phyloP scores from a whole-genome alignment of 2,329 filamentous ascomycete species.

The Microdochium nivale region DNA sequence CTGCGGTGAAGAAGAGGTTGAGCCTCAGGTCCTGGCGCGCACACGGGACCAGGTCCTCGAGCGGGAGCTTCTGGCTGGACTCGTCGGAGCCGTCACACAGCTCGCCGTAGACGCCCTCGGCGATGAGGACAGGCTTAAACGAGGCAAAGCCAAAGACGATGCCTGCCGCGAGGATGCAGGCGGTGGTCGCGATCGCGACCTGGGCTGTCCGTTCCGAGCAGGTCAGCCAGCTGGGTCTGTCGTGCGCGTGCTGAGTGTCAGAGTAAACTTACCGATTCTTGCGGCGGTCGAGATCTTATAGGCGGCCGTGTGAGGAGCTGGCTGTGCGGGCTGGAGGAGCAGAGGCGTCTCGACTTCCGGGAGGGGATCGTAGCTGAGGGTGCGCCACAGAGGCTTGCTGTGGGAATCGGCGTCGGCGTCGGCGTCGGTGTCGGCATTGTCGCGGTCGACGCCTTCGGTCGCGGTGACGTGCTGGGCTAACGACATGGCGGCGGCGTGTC shows the following conservation, averaged over 20 bases:
- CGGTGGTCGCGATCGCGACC: background rate
- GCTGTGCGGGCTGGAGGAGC: slow-evolving; percentile 15
- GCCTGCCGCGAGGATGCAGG: slow-evolving; percentile 43
- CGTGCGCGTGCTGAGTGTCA: too few relatives aligned
- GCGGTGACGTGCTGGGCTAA: slow-evolving; percentile 33
- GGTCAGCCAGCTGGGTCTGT: background rate
- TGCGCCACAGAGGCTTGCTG: slow-evolving; percentile 15
- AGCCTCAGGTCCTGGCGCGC: slow-evolving; percentile 41
- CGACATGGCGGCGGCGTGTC: slow-evolving; percentile 22
- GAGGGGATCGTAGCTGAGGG: slow-evolving; percentile 19
- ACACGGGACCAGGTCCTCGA: slow-evolving; percentile 30
- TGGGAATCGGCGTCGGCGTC: slow-evolving; percentile 10
- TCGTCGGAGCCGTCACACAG: slow-evolving; percentile 36
- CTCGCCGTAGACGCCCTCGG: slow-evolving; percentile 47
- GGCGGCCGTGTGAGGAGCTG: slow-evolving; percentile 18
- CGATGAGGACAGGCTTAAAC: slow-evolving; percentile 52
- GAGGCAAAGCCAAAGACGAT: slow-evolving; percentile 58
- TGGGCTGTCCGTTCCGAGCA: background rate
- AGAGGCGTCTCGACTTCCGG: slow-evolving; percentile 8
- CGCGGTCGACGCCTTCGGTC: slow-evolving; percentile 30
- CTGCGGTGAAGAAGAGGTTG: slow-evolving; percentile 65
- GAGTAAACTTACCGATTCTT: slow-evolving; percentile 21
- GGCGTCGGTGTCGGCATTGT: slow-evolving; percentile 11
- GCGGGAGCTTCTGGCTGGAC: slow-evolving; percentile 26
- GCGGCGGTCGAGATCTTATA: slow-evolving; percentile 19